Evolutionary conservation across 495 filamentous ascomycete genomes (phyloP).

Genomic region (Apodospora peruviana): DNA sequence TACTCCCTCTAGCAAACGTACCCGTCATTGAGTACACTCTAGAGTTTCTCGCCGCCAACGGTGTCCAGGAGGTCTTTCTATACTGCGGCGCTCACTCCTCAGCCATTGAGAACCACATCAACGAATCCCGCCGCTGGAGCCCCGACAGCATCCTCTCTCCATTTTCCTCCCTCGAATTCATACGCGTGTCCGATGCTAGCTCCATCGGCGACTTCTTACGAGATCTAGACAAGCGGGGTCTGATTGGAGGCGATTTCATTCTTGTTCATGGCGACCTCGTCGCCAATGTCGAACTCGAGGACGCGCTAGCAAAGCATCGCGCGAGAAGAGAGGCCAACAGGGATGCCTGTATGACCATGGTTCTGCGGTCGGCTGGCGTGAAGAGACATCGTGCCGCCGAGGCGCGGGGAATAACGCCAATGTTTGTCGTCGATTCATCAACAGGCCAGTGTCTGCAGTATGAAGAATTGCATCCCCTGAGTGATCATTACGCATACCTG

Average conservation of each 20-base stretch:
- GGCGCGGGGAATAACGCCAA: conserved; percentile 63
- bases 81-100: conserved; percentile 90
- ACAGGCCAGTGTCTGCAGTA: conserved; percentile 87
- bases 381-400: conserved; percentile 62
- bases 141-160: conserved; percentile 60
- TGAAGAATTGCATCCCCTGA: conserved; percentile 61
- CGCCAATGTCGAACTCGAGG: conserved; percentile 78
- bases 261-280: conserved; percentile 93
- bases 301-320: conserved; percentile 70
- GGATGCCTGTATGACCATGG: conserved; percentile 98
- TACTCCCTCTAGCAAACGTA: conserved; percentile 87
- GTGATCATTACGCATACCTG: conserved; percentile 54
- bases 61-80: conserved; percentile 85
- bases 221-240: conserved; percentile 78
- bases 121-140: conserved; percentile 39
- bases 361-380: conserved; percentile 72
- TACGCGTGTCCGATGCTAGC: conserved; percentile 72
- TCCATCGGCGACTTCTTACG: conserved; percentile 95
- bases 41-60: conserved; percentile 91
- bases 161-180: conserved; percentile 75
- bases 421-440: conserved; percentile 79
- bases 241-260: conserved; percentile 88
- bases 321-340: conserved; percentile 77
- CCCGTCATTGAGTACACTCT: conserved; percentile 97
- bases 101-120: conserved; percentile 79